phyloP scores from a whole-genome alignment of 2,329 filamentous ascomycete genomes.

The Pyricularia grisea region DNA sequence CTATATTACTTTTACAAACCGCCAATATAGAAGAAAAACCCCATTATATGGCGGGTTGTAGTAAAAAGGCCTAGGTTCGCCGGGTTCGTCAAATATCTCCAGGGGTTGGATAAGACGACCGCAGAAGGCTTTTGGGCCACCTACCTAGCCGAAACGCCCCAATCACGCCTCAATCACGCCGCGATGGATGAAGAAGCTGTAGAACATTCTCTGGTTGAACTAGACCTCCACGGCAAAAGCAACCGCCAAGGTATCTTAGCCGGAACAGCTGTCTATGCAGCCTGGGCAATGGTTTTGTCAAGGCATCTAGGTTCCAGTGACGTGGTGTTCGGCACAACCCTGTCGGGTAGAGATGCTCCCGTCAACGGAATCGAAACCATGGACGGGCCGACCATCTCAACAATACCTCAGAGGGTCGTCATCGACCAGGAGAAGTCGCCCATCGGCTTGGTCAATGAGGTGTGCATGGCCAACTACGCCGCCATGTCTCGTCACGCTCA shows the following conservation, averaged over 20 bases:
- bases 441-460: background rate
- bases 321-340: slow-evolving; percentile 28
- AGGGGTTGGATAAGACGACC: background rate
- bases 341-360: slow-evolving; percentile 23
- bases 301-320: slow-evolving; percentile 26
- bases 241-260: slow-evolving; percentile 14
- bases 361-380: slow-evolving; percentile 9
- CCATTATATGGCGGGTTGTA: too few species aligned
- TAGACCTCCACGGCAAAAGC: background rate
- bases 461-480: background rate
- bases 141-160: slow-evolving; percentile 5
- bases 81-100: slow-evolving; percentile 2
- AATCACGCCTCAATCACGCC: slow-evolving; percentile 1
- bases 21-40: too few species aligned
- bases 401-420: slow-evolving; percentile 22
- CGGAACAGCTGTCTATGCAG: slow-evolving; percentile 29
- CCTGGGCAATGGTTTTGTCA: slow-evolving; percentile 30
- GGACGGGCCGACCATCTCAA: slow-evolving; percentile 23
- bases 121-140: slow-evolving; percentile 4
- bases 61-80: background rate
- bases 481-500: background rate
- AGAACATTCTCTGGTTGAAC: too few species aligned
- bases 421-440: slow-evolving; percentile 9
- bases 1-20: too few species aligned
- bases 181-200: background rate